Percentiles rank a stretch among this genome's conserved stretches.
These are phyloP conservation scores for Leptographium procerum DNA, from an alignment of 2,329 filamentous ascomycete species.

Conservation along the genomic window DNA sequence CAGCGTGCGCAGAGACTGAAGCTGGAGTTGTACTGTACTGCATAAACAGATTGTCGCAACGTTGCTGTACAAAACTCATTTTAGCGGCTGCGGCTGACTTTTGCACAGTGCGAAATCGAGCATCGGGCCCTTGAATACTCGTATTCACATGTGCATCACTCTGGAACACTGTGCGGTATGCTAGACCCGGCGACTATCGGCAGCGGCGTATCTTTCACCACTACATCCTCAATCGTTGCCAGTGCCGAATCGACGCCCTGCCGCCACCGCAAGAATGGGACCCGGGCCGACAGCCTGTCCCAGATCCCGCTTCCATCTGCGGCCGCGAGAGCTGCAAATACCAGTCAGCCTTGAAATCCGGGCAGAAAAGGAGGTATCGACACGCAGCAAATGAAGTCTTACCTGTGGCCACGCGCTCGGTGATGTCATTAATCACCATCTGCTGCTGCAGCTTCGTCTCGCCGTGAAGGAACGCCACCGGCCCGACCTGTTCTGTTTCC, in stretches of 20 bases:
- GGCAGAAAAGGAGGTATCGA: neutral
- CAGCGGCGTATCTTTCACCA: conserved; percentile 2
- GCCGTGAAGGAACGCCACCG: conserved; percentile 23
- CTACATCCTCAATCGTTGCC: neutral
- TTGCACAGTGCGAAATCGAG: neutral
- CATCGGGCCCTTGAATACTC: no score
- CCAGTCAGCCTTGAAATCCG: neutral
- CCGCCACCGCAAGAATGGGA: conserved; percentile 1
- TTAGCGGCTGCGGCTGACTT: neutral
- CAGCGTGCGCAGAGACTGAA: neutral
- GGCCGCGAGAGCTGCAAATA: neutral
- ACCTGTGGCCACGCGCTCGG: conserved; percentile 13
- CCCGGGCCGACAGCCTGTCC: neutral
- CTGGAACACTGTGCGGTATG: conserved; percentile 3
- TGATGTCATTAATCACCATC: conserved; percentile 14
- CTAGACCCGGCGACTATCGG: neutral
- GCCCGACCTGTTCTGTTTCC: conserved; percentile 18
- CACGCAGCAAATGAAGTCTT: neutral
- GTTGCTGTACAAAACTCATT: neutral
- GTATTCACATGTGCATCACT: neutral
- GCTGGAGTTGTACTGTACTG: no score
- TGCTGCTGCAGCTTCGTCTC: conserved; percentile 26
- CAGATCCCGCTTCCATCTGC: neutral
- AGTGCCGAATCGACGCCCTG: neutral
- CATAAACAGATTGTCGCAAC: no score